Conservation (phyloP, 257 asterid species). For the Parsonsia alboflavescens region DNA sequence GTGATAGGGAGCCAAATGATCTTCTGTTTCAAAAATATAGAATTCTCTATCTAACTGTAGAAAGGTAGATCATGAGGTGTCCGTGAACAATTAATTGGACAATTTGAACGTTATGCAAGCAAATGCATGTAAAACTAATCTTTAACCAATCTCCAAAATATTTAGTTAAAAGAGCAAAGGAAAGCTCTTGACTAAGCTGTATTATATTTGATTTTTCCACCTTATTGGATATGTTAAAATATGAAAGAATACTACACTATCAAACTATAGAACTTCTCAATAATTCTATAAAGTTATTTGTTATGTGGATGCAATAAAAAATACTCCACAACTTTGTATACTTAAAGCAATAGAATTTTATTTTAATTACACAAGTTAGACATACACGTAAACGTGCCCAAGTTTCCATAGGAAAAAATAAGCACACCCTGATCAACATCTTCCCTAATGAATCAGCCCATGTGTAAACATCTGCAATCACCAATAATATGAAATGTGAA, state of each 20-base stretch:
- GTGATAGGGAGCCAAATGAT: too few species aligned
- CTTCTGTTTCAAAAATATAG: not conserved
- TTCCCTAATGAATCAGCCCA: slow-evolving; percentile 78
- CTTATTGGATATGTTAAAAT: not conserved
- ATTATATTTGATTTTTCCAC: not conserved
- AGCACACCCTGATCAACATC: slow-evolving; percentile 81
- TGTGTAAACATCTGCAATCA: slow-evolving; percentile 73
- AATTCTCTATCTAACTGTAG: not conserved
- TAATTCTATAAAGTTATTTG: not conserved
- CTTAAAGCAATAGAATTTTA: not conserved
- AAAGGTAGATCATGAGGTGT: not conserved
- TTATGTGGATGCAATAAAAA: not conserved
- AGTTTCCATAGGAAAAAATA: slow-evolving; percentile 84
- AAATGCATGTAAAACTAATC: not conserved
- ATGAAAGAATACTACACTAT: not conserved
- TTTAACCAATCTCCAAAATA: not conserved
- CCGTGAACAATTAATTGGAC: not conserved
- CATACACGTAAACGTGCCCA: slow-evolving; percentile 81
- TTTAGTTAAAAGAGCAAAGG: not conserved
- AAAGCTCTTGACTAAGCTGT: not conserved
- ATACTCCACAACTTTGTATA: not conserved
- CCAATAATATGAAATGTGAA: not conserved
- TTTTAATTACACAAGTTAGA: not conserved
- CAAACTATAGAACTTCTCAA: too few species aligned
- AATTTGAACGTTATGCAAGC: not conserved